Conservation (phyloP, 371 early-diverging fungal species). For the Synchytrium microbalum region DNA sequence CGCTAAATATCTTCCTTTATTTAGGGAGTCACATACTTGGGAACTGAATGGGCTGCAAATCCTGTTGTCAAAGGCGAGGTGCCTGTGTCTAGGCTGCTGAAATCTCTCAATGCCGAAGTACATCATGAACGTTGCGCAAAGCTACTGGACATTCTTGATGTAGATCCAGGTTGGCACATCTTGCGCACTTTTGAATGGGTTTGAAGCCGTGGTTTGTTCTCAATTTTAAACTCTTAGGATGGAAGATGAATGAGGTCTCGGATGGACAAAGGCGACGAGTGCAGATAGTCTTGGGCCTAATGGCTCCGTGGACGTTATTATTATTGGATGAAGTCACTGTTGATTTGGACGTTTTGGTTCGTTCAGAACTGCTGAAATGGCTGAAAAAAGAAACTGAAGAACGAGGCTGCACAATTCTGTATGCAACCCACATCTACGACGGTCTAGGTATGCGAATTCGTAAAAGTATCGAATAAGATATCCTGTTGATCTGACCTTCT, state of each 20-base stretch:
- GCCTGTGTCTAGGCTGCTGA: constrained; percentile 55
- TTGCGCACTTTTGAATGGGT: constrained; percentile 32
- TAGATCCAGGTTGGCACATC: constrained; percentile 65
- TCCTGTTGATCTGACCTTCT: too few relatives aligned
- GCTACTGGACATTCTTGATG: constrained; percentile 59
- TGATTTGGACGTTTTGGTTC: constrained; percentile 71
- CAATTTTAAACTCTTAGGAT: constrained; percentile 18
- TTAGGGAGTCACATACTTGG: constrained; percentile 66
- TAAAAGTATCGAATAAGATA: too few relatives aligned
- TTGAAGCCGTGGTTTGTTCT: background rate
- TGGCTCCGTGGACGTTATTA: constrained; percentile 63
- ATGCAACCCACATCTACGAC: constrained; percentile 61
- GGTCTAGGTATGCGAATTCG: constrained; percentile 31
- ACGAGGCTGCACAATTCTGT: constrained; percentile 60
- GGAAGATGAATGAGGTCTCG: constrained; percentile 58
- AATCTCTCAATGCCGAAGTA: constrained; percentile 56
- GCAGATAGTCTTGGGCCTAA: constrained; percentile 66
- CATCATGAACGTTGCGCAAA: constrained; percentile 53
- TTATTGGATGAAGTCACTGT: constrained; percentile 78
- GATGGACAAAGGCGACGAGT: constrained; percentile 59
- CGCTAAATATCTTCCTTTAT: background rate
- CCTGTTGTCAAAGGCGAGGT: constrained; percentile 50
- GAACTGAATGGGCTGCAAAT: constrained; percentile 70
- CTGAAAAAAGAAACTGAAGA: constrained; percentile 53
- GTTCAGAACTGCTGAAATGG: constrained; percentile 57